These are phyloP conservation scores for Suillus subluteus DNA, from an alignment of 768 basidiomycete genomes.

Conservation along the genomic window DNA sequence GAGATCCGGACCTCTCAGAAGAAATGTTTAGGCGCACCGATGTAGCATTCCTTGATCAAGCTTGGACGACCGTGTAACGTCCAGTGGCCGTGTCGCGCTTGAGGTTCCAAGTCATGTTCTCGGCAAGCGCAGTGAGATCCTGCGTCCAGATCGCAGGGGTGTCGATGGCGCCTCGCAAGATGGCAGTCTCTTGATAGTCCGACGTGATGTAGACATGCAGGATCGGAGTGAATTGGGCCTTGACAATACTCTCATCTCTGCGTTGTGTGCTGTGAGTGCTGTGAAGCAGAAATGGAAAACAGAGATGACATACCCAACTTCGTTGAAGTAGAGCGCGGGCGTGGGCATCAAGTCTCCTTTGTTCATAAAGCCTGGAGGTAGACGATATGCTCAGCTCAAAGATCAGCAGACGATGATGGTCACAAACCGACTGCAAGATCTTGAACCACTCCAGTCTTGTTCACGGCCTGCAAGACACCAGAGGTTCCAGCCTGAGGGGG, in stretches of 20 bases:
- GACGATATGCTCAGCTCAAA: background rate
- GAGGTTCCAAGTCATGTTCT: conserved; percentile 7
- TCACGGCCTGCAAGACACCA: background rate
- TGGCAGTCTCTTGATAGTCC: conserved; percentile 6
- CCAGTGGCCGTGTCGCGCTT: background rate
- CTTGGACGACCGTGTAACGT: background rate
- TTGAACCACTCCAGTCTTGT: background rate
- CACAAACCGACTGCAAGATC: background rate
- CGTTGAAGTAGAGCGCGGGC: background rate
- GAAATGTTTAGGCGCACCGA: background rate
- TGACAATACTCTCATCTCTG: background rate
- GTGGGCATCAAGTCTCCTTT: background rate
- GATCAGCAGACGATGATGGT: background rate
- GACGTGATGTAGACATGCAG: conserved; percentile 2
- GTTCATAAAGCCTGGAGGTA: background rate
- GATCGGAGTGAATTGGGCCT: background rate
- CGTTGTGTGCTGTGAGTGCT: background rate
- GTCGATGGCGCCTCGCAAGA: background rate
- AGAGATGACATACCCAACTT: background rate
- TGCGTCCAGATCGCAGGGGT: background rate
- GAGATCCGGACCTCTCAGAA: background rate
- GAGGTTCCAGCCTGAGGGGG: background rate
- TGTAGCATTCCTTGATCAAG: background rate
- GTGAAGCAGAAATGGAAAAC: background rate
- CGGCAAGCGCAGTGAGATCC: background rate